Base-by-base conservation (phyloP, 139 green algal species). In the Gonium pectorale region DNA sequence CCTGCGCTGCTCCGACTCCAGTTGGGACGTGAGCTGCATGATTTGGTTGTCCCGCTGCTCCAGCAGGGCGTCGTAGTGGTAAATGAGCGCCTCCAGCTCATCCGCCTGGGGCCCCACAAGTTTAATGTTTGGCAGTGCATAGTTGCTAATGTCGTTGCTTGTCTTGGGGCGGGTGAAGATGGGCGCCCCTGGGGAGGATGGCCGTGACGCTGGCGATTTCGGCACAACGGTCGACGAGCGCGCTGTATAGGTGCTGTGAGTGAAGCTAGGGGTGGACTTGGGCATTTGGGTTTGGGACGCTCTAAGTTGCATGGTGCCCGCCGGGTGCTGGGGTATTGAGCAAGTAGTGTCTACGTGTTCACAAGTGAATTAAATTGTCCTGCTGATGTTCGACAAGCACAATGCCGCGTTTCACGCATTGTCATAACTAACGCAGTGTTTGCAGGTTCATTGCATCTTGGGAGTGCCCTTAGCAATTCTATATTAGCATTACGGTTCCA, bases 1-100 rank as follows among this genome's bases (percentile, higher is more conserved):
- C 77, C 77, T 73, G 31, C 77, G 77, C 43, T 83, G 77, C 62
- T 83, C 77, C 0, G 62, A 74, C 60, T 83, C 77, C 43, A 83
- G 77, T 31, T 83, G 77, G 8, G 13, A 51, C 2, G 43, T 83
- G 22, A 73, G 43, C 21, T 52, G 62, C 43, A 59, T 44, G 13
- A 83, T 40, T 5, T 83, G 43, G 41, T 49, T 73, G 31, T 83
- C 77, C 5, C 77, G 62, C 31, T 31, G 13, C 40, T 83, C 77
- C 0, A 83, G 24, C 5, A 83, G 43, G 9, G 21, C 8, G 31
- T 83, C 77, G n/a, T 83, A 83, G n/a, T 83, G 77, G 13, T 35
- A 43, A 22, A 83, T 83, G 31, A 83, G 43, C 17, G 49, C 21
- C 33, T 49, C n/a, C 22, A 83, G 62, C 38, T 83, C 77, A 24